A percentile compares a stretch with the other conserved stretches of the same genome.
phyloP scores from a whole-genome alignment of 345 rosid genomes.

The Litchi chinensis region DNA sequence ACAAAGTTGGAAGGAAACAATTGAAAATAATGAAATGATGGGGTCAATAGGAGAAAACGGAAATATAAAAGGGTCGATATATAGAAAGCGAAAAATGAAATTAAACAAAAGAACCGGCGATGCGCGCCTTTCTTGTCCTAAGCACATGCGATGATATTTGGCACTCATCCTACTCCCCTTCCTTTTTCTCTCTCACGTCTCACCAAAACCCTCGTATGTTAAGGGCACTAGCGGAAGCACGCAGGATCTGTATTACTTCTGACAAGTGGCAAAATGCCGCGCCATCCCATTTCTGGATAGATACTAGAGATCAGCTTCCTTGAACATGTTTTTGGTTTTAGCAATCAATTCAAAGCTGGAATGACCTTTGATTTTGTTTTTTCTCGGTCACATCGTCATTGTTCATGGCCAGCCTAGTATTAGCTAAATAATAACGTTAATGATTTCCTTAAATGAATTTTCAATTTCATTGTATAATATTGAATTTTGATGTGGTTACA shows the following conservation, averaged over 20 bases:
- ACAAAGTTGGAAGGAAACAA: background rate
- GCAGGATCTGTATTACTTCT: background rate
- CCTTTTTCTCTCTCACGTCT: background rate
- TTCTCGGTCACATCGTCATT: no score
- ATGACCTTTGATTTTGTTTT: no score
- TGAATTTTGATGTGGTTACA: no score
- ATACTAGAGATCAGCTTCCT: no score
- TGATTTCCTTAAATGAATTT: no score
- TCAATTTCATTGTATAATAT: no score
- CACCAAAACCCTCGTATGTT: background rate
- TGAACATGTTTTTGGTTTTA: no score
- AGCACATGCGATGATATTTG: slow-evolving; percentile 6
- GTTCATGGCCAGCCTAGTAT: no score
- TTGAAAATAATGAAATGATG: background rate
- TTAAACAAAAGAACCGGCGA: slow-evolving; percentile 4
- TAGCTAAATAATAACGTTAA: no score
- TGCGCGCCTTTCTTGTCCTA: slow-evolving; percentile 13
- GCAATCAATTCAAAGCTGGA: no score
- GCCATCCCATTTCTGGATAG: background rate
- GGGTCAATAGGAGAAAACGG: background rate
- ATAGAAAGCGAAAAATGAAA: background rate
- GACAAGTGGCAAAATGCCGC: slow-evolving; percentile 16
- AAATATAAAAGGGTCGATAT: background rate
- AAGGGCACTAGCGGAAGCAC: background rate
- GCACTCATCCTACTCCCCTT: background rate